A percentile compares a stretch with the other conserved stretches of the same genome.
Evolutionary conservation across 164 flowering plant species (phyloP).

Genomic region (Umbilicus rupestris): DNA sequence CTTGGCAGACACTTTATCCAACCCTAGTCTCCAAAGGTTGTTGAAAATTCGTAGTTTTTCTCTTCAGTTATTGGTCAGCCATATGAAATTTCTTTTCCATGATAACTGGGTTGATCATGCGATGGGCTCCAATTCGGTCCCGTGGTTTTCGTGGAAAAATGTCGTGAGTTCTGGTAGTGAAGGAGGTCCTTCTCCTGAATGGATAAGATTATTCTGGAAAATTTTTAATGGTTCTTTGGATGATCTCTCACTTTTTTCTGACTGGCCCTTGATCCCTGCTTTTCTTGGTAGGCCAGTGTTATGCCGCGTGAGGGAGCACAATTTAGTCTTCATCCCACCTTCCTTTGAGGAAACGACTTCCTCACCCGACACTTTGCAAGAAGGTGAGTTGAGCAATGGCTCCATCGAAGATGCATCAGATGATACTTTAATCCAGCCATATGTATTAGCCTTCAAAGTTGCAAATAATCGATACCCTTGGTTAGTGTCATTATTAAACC

Average conservation of each 20-base stretch:
- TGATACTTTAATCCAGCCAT: conserved; percentile 24
- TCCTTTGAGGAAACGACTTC: conserved; percentile 20
- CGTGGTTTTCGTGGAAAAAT: conserved; percentile 95
- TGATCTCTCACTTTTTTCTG: conserved; percentile 63
- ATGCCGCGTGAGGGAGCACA: conserved; percentile 76
- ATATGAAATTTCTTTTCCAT: conserved; percentile 67
- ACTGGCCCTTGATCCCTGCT: conserved; percentile 96
- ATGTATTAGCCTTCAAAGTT: conserved; percentile 41
- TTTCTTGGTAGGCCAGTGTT: conserved; percentile 82
- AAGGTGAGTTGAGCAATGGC: conserved; percentile 13
- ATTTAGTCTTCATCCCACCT: conserved; percentile 73
- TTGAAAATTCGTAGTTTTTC: conserved; percentile 64
- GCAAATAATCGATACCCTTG: conserved; percentile 55
- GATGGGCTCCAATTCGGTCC: conserved; percentile 45
- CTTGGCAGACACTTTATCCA: conserved; percentile 45
- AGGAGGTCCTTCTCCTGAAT: conserved; percentile 82
- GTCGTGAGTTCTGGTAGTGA: conserved; percentile 35
- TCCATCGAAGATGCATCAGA: conserved; percentile 15
- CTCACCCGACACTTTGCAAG: conserved; percentile 11
- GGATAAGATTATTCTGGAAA: conserved; percentile 91
- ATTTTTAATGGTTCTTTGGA: conserved; percentile 40
- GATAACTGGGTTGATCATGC: conserved; percentile 81
- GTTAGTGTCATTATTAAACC: conserved; percentile 77
- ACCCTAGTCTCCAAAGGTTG: conserved; percentile 30
- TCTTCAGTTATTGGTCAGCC: conserved; percentile 46